phyloP scores from a whole-genome alignment of 176 grass and related monocot species.

The Carex kokanica region DNA sequence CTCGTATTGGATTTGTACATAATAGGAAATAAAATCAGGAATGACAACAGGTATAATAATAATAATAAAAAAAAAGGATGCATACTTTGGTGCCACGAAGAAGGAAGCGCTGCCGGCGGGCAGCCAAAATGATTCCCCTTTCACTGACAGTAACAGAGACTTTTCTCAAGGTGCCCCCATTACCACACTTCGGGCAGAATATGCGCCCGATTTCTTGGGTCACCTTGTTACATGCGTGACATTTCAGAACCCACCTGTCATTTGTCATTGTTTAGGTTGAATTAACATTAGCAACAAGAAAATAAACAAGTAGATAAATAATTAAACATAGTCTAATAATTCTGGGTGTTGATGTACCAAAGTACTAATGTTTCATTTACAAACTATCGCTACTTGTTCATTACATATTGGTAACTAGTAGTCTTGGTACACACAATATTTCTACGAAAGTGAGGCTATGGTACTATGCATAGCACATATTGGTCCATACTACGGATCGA shows the following conservation, averaged over 20 bases:
- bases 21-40: not conserved
- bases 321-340: not conserved
- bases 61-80: not conserved
- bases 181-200: slow-evolving; percentile 98
- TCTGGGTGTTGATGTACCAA: not conserved
- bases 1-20: not conserved
- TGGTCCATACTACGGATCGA: no score
- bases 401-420: no score
- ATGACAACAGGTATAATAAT: not conserved
- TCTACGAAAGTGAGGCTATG: no score
- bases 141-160: slow-evolving; percentile 89
- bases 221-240: slow-evolving; percentile 91
- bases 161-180: slow-evolving; percentile 87
- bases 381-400: no score
- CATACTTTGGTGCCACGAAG: slow-evolving; percentile 97
- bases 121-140: slow-evolving; percentile 88
- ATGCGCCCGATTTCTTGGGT: slow-evolving; percentile 97
- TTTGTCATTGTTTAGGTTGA: not conserved
- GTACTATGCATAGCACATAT: no score
- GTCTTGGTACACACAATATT: no score
- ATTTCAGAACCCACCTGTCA: slow-evolving; percentile 95
- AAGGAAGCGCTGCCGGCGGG: slow-evolving; percentile 62
- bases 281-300: not conserved
- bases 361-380: not conserved
- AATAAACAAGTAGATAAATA: not conserved